A percentile compares a stretch with the other conserved stretches of the same genome.
Conservation (phyloP, 2,329 filamentous ascomycete species). For the Phialophora expanda region DNA sequence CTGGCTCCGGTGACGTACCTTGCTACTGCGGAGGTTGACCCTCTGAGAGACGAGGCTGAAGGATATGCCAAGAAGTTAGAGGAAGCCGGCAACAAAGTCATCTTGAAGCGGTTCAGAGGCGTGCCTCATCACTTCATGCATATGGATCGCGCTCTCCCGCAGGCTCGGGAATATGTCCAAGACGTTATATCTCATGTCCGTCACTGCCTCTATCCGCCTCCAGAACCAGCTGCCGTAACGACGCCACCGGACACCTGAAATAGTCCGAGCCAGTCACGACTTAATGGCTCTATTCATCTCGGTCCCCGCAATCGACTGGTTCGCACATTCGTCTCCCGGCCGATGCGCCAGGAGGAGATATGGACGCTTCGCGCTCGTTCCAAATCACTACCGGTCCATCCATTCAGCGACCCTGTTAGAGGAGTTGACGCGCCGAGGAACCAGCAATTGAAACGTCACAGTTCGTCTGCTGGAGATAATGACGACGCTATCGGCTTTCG, state of each 20-base stretch:
- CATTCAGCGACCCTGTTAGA: not conserved
- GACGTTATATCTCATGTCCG: slow-evolving; percentile 38
- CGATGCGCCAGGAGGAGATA: no score
- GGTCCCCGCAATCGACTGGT: not conserved
- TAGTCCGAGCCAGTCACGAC: no score
- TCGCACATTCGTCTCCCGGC: no score
- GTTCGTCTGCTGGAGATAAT: not conserved
- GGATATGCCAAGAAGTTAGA: slow-evolving; percentile 37
- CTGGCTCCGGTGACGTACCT: slow-evolving; percentile 38
- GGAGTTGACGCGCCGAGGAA: not conserved
- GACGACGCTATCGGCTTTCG: not conserved
- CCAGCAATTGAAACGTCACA: not conserved
- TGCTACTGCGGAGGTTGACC: slow-evolving; percentile 38
- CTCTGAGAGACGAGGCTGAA: slow-evolving; percentile 39
- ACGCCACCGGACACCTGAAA: slow-evolving; percentile 28
- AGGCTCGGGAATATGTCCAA: slow-evolving; percentile 38
- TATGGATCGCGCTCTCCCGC: slow-evolving; percentile 35
- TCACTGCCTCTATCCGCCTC: slow-evolving; percentile 34
- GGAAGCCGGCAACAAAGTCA: slow-evolving; percentile 36
- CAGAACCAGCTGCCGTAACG: slow-evolving; percentile 6
- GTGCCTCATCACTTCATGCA: slow-evolving; percentile 40
- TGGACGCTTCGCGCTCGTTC: not conserved
- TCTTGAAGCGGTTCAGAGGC: slow-evolving; percentile 36
- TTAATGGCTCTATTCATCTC: not conserved
- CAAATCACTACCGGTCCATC: not conserved